These are phyloP conservation scores for Sisymbrium altissimum DNA, from an alignment of 345 rosid species.

Conservation along the genomic window DNA sequence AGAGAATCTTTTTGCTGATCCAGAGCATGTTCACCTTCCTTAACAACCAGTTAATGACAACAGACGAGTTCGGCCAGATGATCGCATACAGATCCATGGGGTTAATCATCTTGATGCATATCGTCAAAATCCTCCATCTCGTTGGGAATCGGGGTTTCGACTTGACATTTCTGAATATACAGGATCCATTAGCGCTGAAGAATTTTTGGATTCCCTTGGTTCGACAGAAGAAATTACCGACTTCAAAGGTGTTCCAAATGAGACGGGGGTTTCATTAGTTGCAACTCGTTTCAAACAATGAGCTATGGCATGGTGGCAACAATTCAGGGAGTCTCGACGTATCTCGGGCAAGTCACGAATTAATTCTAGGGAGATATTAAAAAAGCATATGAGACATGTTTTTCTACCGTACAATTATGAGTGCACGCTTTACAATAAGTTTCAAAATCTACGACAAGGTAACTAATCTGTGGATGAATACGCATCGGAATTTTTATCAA, in stretches of 20 bases:
- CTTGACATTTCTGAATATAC: background rate
- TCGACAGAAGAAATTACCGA: background rate
- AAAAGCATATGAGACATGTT: background rate
- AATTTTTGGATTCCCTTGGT: background rate
- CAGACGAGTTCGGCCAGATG: too few relatives aligned
- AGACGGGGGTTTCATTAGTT: background rate
- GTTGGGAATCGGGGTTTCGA: too few relatives aligned
- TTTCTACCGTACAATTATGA: background rate
- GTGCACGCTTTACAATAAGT: fast-evolving
- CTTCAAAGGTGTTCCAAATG: background rate
- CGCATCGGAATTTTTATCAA: background rate
- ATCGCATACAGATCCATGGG: too few relatives aligned
- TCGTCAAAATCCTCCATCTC: too few relatives aligned
- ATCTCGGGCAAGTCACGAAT: background rate
- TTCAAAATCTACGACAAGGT: fast-evolving
- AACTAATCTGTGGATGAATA: background rate
- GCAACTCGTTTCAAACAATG: background rate
- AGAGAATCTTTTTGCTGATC: too few relatives aligned
- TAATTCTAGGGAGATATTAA: background rate
- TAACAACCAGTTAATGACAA: too few relatives aligned
- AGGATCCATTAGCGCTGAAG: background rate
- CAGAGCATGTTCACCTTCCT: too few relatives aligned
- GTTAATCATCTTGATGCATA: too few relatives aligned
- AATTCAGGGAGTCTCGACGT: background rate
- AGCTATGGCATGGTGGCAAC: background rate